A percentile compares a stretch with the other conserved stretches of the same genome.
Evolutionary conservation across 2,329 filamentous ascomycete genomes (phyloP).

Genomic region (Talaromyces pinophilus): DNA sequence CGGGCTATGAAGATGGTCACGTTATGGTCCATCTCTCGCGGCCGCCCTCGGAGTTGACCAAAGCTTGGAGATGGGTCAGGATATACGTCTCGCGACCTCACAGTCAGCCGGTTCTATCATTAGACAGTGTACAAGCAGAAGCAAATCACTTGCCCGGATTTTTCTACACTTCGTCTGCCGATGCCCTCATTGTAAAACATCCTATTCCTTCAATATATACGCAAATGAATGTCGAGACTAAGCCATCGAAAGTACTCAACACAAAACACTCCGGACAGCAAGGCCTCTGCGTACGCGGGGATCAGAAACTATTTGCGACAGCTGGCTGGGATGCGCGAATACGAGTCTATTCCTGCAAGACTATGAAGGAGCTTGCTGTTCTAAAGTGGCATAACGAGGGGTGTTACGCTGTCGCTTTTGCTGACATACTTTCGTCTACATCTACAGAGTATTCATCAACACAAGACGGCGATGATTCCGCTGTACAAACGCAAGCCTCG

Average conservation of each 20-base stretch:
- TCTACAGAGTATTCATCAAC: background rate
- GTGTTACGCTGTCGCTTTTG: slow-evolving; percentile 79
- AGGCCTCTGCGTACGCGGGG: slow-evolving; percentile 71
- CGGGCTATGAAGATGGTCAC: slow-evolving; percentile 84
- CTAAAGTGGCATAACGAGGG: slow-evolving; percentile 92
- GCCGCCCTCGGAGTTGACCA: slow-evolving; percentile 24
- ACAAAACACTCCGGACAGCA: slow-evolving; percentile 94
- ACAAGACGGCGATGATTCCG: background rate
- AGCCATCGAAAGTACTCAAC: slow-evolving; percentile 63
- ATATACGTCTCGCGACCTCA: slow-evolving; percentile 69
- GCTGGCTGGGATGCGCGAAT: slow-evolving; percentile 88
- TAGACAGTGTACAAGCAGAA: slow-evolving; percentile 56
- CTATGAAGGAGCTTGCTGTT: slow-evolving; percentile 83
- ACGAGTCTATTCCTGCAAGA: slow-evolving; percentile 77
- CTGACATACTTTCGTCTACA: slow-evolving; percentile 36
- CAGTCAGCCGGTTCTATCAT: slow-evolving; percentile 77
- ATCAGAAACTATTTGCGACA: slow-evolving; percentile 81
- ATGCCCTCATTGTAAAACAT: slow-evolving; percentile 76
- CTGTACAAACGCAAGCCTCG: slow-evolving; percentile 2
- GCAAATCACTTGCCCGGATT: slow-evolving; percentile 43
- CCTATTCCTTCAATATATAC: slow-evolving; percentile 53
- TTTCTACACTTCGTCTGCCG: slow-evolving; percentile 80
- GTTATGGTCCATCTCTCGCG: slow-evolving; percentile 64
- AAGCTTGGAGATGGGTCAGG: slow-evolving; percentile 50
- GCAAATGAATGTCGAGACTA: slow-evolving; percentile 24